Conservation (phyloP, 805 yeast genomes). For the Metschnikowia shivogae region DNA sequence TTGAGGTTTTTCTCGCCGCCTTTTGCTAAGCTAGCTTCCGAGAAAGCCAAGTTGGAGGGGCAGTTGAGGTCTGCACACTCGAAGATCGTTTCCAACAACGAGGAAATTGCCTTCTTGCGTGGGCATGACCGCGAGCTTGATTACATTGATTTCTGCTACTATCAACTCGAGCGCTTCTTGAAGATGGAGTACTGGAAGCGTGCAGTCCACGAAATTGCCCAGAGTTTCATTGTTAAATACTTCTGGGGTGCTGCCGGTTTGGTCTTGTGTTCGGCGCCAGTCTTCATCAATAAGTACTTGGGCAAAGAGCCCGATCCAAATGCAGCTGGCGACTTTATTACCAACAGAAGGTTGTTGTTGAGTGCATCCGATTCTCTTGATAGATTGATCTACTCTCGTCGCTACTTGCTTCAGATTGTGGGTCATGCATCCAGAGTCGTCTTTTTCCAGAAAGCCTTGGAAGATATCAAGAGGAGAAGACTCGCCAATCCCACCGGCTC, state of each 20-base stretch:
- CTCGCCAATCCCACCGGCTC: constrained; percentile 16
- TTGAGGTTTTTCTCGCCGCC: constrained; percentile 82
- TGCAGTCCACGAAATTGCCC: constrained; percentile 78
- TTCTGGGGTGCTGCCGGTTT: constrained; percentile 96
- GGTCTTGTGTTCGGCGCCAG: constrained; percentile 82
- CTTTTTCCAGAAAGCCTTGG: constrained; percentile 62
- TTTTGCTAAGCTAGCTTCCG: constrained; percentile 74
- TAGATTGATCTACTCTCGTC: constrained; percentile 77
- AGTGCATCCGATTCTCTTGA: constrained; percentile 88
- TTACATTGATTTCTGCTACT: constrained; percentile 72
- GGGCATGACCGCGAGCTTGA: constrained; percentile 81
- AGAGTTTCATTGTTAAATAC: constrained; percentile 84
- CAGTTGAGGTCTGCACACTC: constrained; percentile 80
- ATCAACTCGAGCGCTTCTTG: constrained; percentile 72
- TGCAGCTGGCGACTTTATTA: constrained; percentile 79
- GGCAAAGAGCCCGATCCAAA: constrained; percentile 41
- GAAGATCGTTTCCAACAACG: constrained; percentile 70
- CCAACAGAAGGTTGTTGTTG: constrained; percentile 78
- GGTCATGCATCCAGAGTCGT: constrained; percentile 78
- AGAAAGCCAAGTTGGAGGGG: constrained; percentile 77
- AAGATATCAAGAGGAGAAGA: constrained; percentile 35
- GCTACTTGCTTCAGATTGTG: constrained; percentile 73
- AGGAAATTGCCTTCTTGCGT: constrained; percentile 80
- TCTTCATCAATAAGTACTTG: constrained; percentile 58
- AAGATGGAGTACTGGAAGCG: constrained; percentile 71